Evolutionary conservation across 148 eudicot species (phyloP).

Genomic region (Arbutus unedo): DNA sequence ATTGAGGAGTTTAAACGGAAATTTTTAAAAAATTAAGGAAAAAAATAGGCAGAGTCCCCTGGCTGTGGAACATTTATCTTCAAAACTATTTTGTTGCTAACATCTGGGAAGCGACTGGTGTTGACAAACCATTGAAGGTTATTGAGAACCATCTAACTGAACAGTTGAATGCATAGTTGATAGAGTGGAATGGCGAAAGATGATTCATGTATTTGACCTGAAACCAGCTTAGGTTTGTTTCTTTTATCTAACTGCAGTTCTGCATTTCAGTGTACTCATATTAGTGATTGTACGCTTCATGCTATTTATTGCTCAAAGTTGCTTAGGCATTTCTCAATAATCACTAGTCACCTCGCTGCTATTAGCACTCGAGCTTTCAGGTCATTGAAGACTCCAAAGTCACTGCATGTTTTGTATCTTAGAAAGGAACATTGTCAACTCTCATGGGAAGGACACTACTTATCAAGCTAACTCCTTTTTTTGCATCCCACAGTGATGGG

Average conservation of each 20-base stretch:
- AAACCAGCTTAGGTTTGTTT: neutral
- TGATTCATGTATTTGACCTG: neutral
- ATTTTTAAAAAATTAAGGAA: neutral
- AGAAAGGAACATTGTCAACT: too few species aligned
- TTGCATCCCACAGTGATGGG: too few species aligned
- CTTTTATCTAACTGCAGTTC: neutral
- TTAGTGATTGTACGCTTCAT: neutral
- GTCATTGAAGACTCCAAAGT: too few species aligned
- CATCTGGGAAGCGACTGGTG: neutral
- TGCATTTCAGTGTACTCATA: conserved; percentile 2
- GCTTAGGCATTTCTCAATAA: neutral
- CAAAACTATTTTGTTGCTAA: neutral
- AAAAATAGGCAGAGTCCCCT: neutral
- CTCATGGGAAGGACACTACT: too few species aligned
- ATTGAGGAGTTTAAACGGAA: neutral
- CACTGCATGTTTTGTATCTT: too few species aligned
- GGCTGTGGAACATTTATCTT: neutral
- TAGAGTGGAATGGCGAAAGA: neutral
- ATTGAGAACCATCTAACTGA: neutral
- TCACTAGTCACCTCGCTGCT: neutral
- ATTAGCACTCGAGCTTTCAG: too few species aligned
- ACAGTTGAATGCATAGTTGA: neutral
- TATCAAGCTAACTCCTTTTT: too few species aligned
- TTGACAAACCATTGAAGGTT: neutral
- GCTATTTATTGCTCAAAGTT: neutral